These are phyloP conservation scores for Metschnikowia orientalis DNA, from an alignment of 805 yeast genomes.

Conservation along the genomic window DNA sequence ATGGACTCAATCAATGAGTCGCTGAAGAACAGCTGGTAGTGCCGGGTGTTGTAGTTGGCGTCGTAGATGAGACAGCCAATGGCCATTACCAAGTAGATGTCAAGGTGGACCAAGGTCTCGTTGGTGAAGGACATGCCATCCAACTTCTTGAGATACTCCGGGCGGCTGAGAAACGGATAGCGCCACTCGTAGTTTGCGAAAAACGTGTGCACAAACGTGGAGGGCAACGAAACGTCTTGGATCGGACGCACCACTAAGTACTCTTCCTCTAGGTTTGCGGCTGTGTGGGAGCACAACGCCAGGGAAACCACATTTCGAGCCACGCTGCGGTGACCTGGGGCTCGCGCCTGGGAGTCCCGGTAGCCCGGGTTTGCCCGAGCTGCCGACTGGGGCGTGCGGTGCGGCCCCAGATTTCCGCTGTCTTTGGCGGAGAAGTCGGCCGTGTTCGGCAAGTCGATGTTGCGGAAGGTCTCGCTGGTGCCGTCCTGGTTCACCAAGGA, in stretches of 20 bases:
- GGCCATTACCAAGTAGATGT: slow-evolving; percentile 35
- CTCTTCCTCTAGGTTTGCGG: slow-evolving; percentile 25
- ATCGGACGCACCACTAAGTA: slow-evolving; percentile 34
- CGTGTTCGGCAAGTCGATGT: slow-evolving; percentile 16
- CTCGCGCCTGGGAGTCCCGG: slow-evolving; percentile 8
- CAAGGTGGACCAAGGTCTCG: slow-evolving; percentile 36
- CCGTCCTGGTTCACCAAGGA: slow-evolving; percentile 12
- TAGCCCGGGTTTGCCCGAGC: too few species aligned
- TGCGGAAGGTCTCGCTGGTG: slow-evolving; percentile 10
- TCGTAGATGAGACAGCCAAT: slow-evolving; percentile 38
- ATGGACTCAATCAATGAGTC: slow-evolving; percentile 30
- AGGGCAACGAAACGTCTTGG: slow-evolving; percentile 25
- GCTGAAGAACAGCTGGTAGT: slow-evolving; percentile 29
- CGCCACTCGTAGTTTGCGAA: slow-evolving; percentile 34
- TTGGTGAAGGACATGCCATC: slow-evolving; percentile 26
- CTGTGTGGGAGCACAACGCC: slow-evolving; percentile 4
- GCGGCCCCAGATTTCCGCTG: too few species aligned
- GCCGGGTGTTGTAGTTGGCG: slow-evolving; percentile 19
- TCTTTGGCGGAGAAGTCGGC: too few species aligned
- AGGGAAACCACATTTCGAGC: slow-evolving; percentile 9
- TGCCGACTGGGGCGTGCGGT: too few species aligned
- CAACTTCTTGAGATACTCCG: slow-evolving; percentile 20
- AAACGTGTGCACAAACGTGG: slow-evolving; percentile 30
- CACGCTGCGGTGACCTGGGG: slow-evolving; percentile 5
- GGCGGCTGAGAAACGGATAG: slow-evolving; percentile 33